A percentile compares a stretch with the other conserved stretches of the same genome.
phyloP scores from a whole-genome alignment of 2,329 filamentous ascomycete genomes.

The Ophiosphaerella narmari region DNA sequence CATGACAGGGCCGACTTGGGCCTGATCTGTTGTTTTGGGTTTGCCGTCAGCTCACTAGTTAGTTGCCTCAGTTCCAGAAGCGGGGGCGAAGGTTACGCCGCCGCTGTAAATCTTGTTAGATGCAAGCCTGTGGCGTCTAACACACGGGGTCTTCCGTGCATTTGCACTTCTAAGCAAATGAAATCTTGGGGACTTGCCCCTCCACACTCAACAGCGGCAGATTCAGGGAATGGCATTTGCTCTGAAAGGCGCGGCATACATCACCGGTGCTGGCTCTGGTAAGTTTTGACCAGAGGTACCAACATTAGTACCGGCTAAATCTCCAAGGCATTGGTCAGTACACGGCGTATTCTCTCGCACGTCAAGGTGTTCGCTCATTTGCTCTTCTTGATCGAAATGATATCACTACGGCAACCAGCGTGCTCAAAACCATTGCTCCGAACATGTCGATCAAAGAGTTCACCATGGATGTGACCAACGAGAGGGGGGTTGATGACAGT shows the following conservation, averaged over 20 bases:
- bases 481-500: constrained; percentile 50
- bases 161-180: background rate
- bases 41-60: too few relatives aligned
- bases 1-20: too few relatives aligned
- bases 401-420: constrained; percentile 33
- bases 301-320: constrained; percentile 4
- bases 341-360: constrained; percentile 55
- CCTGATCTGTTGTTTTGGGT: too few relatives aligned
- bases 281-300: constrained; percentile 9
- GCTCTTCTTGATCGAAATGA: constrained; percentile 55
- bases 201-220: too few relatives aligned
- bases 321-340: constrained; percentile 55
- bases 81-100: too few relatives aligned
- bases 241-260: constrained; percentile 54
- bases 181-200: too few relatives aligned
- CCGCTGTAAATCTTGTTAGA: too few relatives aligned
- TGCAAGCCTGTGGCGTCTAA: too few relatives aligned
- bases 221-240: constrained; percentile 43
- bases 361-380: constrained; percentile 54
- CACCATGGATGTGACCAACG: constrained; percentile 54
- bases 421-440: constrained; percentile 47
- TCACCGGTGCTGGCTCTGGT: constrained; percentile 57
- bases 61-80: too few relatives aligned
- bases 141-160: too few relatives aligned
- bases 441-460: constrained; percentile 49